Percentiles rank a stretch among this genome's conserved stretches.
These are phyloP conservation scores for Narthecium ossifragum DNA, from an alignment of 106 monocot species.

Conservation along the genomic window DNA sequence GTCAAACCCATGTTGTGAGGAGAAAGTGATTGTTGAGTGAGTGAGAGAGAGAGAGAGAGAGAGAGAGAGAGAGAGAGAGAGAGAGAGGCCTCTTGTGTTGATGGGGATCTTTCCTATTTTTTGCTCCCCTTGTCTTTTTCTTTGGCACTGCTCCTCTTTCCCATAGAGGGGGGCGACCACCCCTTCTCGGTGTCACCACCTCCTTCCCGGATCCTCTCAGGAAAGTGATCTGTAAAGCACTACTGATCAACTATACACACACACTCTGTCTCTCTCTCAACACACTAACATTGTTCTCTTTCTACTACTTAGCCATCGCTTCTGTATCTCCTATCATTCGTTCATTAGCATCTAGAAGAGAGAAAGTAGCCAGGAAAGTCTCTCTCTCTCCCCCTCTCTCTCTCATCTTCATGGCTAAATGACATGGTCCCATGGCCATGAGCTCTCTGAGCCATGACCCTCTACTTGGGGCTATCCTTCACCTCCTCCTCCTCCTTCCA, in stretches of 20 bases:
- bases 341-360: no score
- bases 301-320: no score
- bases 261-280: no score
- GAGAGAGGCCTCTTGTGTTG: background rate
- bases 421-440: slow-evolving; percentile 44
- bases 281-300: no score
- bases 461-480: slow-evolving; percentile 18
- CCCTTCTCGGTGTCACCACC: no score
- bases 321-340: no score
- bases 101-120: background rate
- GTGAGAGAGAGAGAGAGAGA: no score
- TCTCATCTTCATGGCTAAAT: slow-evolving; percentile 19
- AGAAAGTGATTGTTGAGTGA: slow-evolving; percentile 16
- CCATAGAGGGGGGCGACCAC: background rate
- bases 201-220: background rate
- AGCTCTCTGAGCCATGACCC: slow-evolving; percentile 14
- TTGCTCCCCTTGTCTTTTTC: background rate
- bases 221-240: background rate
- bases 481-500: slow-evolving; percentile 3
- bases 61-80: background rate
- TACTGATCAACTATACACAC: no score
- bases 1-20: slow-evolving; percentile 30
- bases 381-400: no score
- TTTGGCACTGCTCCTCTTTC: slow-evolving; percentile 1
- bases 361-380: no score